These are phyloP conservation scores for Fusarium haematococcum DNA, from an alignment of 2,329 filamentous ascomycete genomes.

Conservation along the genomic window DNA sequence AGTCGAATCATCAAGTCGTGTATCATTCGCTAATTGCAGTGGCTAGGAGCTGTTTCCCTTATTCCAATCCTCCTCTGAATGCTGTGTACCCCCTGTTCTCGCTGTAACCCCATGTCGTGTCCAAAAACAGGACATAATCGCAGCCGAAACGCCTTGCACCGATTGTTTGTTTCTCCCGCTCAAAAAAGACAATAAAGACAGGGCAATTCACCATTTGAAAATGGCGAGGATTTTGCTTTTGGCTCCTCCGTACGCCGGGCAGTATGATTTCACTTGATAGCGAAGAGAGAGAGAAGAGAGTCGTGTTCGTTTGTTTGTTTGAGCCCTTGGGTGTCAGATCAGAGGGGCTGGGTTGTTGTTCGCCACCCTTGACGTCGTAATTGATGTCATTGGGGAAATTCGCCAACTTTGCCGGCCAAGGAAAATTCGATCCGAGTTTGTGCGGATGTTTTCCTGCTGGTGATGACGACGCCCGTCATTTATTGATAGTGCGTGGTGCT, in stretches of 20 bases:
- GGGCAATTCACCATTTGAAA: constrained; percentile 25
- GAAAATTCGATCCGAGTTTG: background rate
- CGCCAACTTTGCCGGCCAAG: background rate
- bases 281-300: constrained; percentile 8
- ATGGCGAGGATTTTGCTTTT: constrained; percentile 25
- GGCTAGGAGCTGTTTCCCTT: background rate
- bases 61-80: constrained; percentile 2
- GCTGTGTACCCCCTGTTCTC: background rate
- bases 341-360: constrained; percentile 21
- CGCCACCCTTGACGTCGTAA: constrained; percentile 34
- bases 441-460: background rate
- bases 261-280: constrained; percentile 5
- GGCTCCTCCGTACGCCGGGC: constrained; percentile 23
- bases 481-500: constrained; percentile 28
- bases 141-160: constrained; percentile 33
- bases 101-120: constrained; percentile 6
- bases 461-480: background rate
- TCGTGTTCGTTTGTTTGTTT: background rate
- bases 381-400: constrained; percentile 27
- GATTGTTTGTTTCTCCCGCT: constrained; percentile 25
- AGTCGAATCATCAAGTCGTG: constrained; percentile 9
- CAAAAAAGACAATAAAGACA: constrained; percentile 14
- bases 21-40: constrained; percentile 24
- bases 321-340: background rate
- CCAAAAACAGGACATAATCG: constrained; percentile 9